Base-by-base conservation (phyloP, 192 early-diverging fungal genomes). In the Gonapodya prolifera region DNA sequence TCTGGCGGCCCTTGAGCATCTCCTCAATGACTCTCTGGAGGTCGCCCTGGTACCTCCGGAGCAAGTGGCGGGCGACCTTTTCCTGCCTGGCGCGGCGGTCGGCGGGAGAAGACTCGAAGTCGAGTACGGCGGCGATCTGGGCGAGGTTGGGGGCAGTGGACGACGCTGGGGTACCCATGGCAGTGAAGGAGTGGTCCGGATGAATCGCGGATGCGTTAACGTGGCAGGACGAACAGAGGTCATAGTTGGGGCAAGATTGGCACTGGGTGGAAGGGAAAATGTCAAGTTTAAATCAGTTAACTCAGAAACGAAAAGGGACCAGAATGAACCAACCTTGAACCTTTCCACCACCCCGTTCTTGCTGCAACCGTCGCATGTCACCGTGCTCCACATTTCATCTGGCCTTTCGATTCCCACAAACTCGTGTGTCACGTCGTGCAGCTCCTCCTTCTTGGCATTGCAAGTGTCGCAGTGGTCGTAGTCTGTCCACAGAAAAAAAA, bases 351-450 rank as follows among this genome's bases (percentile, higher is more conserved):
- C 8, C 2, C 71, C 71, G 28, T 18, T 73, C 28, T 32, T 18
- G 71, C 32, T 32, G 71, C 71, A 73, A 2, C 71, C 71, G 31
- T 73, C 71, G 71, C 71, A 73, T 29, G 32, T 32, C 8, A 73
- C 32, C 32, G 18, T 73, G 71, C 8, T 18, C 71, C 71, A 73
- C 8, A 73, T 16, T 18, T 32, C 32, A 29, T 73, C 28, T 8
- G 18, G 32, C 31, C 8, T 2, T 8, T 2, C 71, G 71, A 73
- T 73, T 8, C 8, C 2, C 8, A 32, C 32, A 32, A 73, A 73
- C 28, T 18, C 18, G 71, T 73, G 71, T 29, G 71, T 13, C 71
- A 32, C 28, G 31, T 73, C 71, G 71, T 73, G 71, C 8, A 73
- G 18, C 31, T 73, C 71, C 8, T 18, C 18, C 28, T 32, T 18